A percentile compares a stretch with the other conserved stretches of the same genome.
These are phyloP conservation scores for Ophiosphaerella herpotricha DNA, from an alignment of 2,329 filamentous ascomycete species.

Conservation along the genomic window DNA sequence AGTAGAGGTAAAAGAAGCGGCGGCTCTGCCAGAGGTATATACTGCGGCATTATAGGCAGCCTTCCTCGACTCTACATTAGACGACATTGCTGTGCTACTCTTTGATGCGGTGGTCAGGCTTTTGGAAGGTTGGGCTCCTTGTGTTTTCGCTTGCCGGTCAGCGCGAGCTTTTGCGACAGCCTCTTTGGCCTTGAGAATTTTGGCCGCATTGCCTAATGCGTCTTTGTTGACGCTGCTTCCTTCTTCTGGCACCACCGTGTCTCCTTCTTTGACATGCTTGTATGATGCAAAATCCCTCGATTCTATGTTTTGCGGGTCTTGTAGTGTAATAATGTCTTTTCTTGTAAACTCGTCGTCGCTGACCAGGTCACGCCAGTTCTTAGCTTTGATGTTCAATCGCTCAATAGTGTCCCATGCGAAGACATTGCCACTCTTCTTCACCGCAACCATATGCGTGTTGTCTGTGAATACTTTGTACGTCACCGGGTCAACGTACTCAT, in stretches of 20 bases:
- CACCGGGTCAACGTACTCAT: conserved; percentile 92
- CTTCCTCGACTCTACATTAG: conserved; percentile 38
- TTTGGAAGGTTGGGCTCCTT: conserved; percentile 22
- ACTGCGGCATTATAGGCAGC: conserved; percentile 76
- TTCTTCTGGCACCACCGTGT: conserved; percentile 71
- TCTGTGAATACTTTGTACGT: conserved; percentile 98
- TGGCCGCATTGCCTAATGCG: conserved; percentile 77
- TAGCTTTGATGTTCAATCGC: conserved; percentile 92
- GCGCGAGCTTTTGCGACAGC: conserved; percentile 88
- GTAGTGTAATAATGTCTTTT: conserved; percentile 92
- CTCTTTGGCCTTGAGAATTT: conserved; percentile 88
- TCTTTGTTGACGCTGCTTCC: conserved; percentile 74
- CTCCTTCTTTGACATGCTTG: conserved; percentile 86
- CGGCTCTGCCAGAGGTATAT: conserved; percentile 88
- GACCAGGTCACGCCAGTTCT: conserved; percentile 91
- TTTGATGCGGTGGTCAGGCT: conserved; percentile 24
- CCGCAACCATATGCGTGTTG: conserved; percentile 93
- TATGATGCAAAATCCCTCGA: conserved; percentile 83
- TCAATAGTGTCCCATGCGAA: conserved; percentile 97
- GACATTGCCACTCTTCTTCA: conserved; percentile 87
- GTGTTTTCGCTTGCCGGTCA: conserved; percentile 60
- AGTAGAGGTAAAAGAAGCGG: conserved; percentile 93
- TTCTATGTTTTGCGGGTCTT: conserved; percentile 90
- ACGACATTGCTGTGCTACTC: conserved; percentile 33
- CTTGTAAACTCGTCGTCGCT: conserved; percentile 85